phyloP scores from a whole-genome alignment of 345 rosid species.

The Corchorus olitorius region DNA sequence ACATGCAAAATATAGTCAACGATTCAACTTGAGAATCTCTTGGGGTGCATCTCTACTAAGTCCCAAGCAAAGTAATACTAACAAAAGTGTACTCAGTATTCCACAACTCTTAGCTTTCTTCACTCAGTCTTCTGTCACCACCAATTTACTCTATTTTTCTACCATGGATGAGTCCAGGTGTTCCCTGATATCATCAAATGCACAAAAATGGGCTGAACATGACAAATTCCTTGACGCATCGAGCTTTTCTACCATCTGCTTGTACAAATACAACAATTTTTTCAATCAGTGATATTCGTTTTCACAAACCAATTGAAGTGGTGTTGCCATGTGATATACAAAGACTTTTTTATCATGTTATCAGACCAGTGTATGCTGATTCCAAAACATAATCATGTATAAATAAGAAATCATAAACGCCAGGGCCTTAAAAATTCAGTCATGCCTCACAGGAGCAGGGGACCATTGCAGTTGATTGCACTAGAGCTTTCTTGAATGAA shows the following conservation, averaged over 20 bases:
- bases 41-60: neutral
- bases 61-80: neutral
- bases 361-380: neutral
- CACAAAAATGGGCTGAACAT: constrained; percentile 12
- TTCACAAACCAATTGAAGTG: neutral
- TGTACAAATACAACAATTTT: constrained; percentile 3
- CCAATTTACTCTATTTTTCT: neutral
- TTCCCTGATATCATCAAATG: neutral
- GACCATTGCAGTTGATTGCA: neutral
- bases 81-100: neutral
- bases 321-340: neutral
- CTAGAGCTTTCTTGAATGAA: neutral
- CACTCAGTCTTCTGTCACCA: neutral
- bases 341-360: neutral
- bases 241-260: constrained; percentile 10
- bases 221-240: constrained; percentile 5
- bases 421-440: neutral
- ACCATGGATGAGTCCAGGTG: constrained; percentile 3
- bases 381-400: constrained; percentile 11
- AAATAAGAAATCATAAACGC: constrained; percentile 9
- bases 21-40: neutral
- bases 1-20: neutral
- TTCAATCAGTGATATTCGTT: neutral
- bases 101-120: neutral
- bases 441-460: neutral